A percentile compares a stretch with the other conserved stretches of the same genome.
Evolutionary conservation across 108 stramenopile genomes (phyloP).

Genomic region (Fistulifera pelliculosa): DNA sequence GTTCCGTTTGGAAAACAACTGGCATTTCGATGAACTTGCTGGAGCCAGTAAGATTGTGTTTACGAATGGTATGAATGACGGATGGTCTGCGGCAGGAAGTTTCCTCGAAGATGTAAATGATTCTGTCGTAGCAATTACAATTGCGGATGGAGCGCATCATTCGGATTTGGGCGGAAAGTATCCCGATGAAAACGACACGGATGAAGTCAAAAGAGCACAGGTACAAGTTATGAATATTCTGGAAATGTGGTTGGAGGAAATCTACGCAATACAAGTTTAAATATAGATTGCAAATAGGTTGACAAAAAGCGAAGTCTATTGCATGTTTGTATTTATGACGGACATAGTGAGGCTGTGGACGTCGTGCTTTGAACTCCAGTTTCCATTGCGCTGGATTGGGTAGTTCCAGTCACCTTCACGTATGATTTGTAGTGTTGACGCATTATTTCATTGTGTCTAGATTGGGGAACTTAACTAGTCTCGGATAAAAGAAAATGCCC

Average conservation of each 20-base stretch:
- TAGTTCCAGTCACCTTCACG: no score
- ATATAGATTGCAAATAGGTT: no score
- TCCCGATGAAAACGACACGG: constrained; percentile 50
- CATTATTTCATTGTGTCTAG: no score
- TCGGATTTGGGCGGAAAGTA: constrained; percentile 45
- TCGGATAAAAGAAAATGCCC: no score
- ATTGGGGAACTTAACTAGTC: no score
- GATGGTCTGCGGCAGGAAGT: constrained; percentile 42
- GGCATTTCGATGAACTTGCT: constrained; percentile 48
- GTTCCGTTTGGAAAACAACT: constrained; percentile 34
- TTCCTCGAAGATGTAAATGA: constrained; percentile 35
- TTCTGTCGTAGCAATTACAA: constrained; percentile 50
- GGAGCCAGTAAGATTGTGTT: constrained; percentile 46
- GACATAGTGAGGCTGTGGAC: no score
- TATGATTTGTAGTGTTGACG: no score
- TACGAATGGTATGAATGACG: constrained; percentile 58
- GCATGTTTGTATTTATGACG: no score
- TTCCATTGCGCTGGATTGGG: no score
- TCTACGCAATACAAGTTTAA: constrained; percentile 1
- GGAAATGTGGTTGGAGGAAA: constrained; percentile 26
- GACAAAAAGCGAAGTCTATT: no score
- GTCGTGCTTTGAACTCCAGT: no score
- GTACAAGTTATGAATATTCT: constrained; percentile 33
- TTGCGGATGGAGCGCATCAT: constrained; percentile 80
- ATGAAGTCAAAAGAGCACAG: constrained; percentile 50